These are phyloP conservation scores for Phialocephala sp. DNA, from an alignment of 2,329 filamentous ascomycete genomes.

Conservation along the genomic window DNA sequence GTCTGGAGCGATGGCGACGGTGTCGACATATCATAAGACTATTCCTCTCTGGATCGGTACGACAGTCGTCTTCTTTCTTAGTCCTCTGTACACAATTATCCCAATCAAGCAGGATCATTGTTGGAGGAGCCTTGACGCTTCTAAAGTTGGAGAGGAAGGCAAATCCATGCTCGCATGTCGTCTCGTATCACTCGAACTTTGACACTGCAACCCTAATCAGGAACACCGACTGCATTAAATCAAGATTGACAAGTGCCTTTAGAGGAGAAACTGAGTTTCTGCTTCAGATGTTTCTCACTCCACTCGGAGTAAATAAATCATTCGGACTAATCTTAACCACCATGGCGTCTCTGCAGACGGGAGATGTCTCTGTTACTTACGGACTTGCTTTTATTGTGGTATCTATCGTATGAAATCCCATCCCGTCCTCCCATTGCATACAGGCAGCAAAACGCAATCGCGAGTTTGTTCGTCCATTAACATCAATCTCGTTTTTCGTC, in stretches of 20 bases:
- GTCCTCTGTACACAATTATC: not conserved
- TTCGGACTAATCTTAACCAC: not conserved
- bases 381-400: conserved; percentile 16
- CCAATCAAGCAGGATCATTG: not conserved
- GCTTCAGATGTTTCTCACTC: not conserved
- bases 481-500: not conserved
- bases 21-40: not conserved
- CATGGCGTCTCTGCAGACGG: not conserved
- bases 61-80: not conserved
- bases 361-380: not conserved
- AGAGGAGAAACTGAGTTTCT: not conserved
- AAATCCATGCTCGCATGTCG: not conserved
- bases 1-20: not conserved
- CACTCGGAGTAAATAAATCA: not conserved
- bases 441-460: not conserved
- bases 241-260: not conserved
- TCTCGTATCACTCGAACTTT: not conserved
- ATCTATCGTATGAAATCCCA: conserved; percentile 11
- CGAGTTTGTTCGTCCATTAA: not conserved
- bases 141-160: not conserved
- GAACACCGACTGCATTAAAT: not conserved
- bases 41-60: not conserved
- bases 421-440: not conserved
- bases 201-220: not conserved
- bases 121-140: not conserved